A percentile compares a stretch with the other conserved stretches of the same genome.
Conservation (phyloP, 2,329 filamentous ascomycete species). For the Hypoxylon sp. region DNA sequence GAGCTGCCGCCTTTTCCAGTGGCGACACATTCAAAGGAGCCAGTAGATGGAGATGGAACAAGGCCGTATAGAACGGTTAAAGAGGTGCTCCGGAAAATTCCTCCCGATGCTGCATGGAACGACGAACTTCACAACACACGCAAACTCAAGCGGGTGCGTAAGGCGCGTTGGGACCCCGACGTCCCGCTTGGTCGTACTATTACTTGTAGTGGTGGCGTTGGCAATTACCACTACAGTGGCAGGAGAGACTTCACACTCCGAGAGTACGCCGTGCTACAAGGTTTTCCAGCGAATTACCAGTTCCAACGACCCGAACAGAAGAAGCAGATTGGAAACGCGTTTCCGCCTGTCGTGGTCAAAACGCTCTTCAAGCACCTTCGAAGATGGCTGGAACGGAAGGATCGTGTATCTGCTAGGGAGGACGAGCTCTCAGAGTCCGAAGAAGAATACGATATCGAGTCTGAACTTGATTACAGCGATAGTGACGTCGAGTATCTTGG, state of each 20-base stretch:
- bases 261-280: slow-evolving; percentile 77
- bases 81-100: slow-evolving; percentile 57
- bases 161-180: slow-evolving; percentile 60
- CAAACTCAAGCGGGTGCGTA: slow-evolving; percentile 46
- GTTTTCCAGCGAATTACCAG: slow-evolving; percentile 72
- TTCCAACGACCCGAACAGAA: slow-evolving; percentile 66
- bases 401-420: slow-evolving; percentile 51
- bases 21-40: slow-evolving; percentile 66
- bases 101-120: slow-evolving; percentile 21
- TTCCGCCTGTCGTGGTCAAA: slow-evolving; percentile 71
- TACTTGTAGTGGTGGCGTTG: slow-evolving; percentile 70
- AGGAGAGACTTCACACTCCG: slow-evolving; percentile 72
- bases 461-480: slow-evolving; percentile 6
- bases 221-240: slow-evolving; percentile 75
- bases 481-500: slow-evolving; percentile 42
- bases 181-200: slow-evolving; percentile 68
- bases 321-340: slow-evolving; percentile 83
- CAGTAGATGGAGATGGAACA: slow-evolving; percentile 47
- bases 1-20: slow-evolving; percentile 73
- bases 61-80: slow-evolving; percentile 60
- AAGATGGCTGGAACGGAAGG: slow-evolving; percentile 59
- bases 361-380: slow-evolving; percentile 64
- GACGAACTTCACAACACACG: slow-evolving; percentile 58
- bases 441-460: slow-evolving; percentile 20
- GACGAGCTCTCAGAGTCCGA: slow-evolving; percentile 43